phyloP scores from a whole-genome alignment of 164 flowering plant genomes.

The Kalanchoe fedtschenkoi region DNA sequence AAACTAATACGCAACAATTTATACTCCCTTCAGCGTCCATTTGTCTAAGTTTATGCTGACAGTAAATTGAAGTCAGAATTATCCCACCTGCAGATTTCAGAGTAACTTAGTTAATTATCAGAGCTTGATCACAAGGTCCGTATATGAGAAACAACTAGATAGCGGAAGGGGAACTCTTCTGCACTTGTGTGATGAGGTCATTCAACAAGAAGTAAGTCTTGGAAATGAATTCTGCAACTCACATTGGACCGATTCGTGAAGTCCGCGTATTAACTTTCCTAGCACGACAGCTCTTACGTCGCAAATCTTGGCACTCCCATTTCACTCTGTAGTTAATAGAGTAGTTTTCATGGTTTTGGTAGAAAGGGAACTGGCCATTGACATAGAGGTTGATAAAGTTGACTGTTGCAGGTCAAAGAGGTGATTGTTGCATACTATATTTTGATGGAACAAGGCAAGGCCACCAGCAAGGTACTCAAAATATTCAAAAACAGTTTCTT shows the following conservation, averaged over 20 bases:
- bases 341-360: too few species aligned
- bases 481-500: background rate
- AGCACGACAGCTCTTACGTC: too few species aligned
- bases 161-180: conserved; percentile 97
- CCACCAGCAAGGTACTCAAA: conserved; percentile 33
- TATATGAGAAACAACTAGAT: conserved; percentile 96
- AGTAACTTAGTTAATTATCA: conserved; percentile 75
- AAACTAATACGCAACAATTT: too few species aligned
- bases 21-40: too few species aligned
- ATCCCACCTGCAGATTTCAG: conserved; percentile 62
- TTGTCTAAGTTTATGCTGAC: too few species aligned
- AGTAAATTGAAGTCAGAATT: too few species aligned
- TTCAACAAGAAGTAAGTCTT: conserved; percentile 96
- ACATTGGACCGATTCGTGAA: background rate
- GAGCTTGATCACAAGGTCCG: conserved; percentile 80
- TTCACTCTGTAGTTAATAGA: too few species aligned
- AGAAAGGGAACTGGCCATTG: too few species aligned
- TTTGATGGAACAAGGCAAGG: conserved; percentile 70
- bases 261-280: background rate
- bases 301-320: too few species aligned
- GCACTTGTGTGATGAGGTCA: conserved; percentile 94
- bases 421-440: conserved; percentile 56
- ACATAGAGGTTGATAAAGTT: too few species aligned
- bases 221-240: too few species aligned
- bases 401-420: conserved; percentile 82